phyloP scores from a whole-genome alignment of 306 rosid species.

The Fragaria vesca region DNA sequence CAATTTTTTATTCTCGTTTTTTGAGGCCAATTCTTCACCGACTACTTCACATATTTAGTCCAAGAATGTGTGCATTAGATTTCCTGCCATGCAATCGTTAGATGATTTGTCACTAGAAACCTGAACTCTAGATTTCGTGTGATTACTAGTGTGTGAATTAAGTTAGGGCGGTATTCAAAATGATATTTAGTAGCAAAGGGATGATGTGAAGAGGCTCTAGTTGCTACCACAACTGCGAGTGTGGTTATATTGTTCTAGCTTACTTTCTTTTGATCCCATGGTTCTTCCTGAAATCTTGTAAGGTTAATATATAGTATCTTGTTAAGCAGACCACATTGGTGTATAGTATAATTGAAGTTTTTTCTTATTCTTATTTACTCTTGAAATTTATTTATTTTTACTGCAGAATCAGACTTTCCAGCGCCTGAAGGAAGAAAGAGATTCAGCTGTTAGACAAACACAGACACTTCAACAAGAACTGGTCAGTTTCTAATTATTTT shows the following conservation, averaged over 20 bases:
- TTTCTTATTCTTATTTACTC: neutral
- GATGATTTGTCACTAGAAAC: neutral
- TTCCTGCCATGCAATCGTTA: neutral
- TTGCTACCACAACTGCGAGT: neutral
- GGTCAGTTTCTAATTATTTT: constrained; percentile 38
- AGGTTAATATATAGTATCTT: neutral
- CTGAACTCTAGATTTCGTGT: neutral
- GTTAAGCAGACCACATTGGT: constrained; percentile 5
- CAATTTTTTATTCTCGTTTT: neutral
- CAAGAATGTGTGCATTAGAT: neutral
- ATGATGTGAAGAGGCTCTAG: neutral
- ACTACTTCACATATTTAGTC: constrained; percentile 1
- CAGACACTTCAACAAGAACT: constrained; percentile 80
- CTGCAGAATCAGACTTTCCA: constrained; percentile 50
- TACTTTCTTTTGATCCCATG: neutral
- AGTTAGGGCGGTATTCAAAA: neutral
- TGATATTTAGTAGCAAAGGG: neutral
- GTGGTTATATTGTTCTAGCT: neutral
- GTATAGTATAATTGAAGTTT: constrained; percentile 11
- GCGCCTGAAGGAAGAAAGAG: constrained; percentile 80
- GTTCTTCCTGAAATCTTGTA: neutral
- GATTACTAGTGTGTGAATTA: neutral
- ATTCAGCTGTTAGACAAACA: constrained; percentile 64
- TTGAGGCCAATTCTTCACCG: neutral
- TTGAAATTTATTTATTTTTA: constrained; percentile 20